Evolutionary conservation across 257 asterid genomes (phyloP).

Genomic region (Hygrophila difformis): DNA sequence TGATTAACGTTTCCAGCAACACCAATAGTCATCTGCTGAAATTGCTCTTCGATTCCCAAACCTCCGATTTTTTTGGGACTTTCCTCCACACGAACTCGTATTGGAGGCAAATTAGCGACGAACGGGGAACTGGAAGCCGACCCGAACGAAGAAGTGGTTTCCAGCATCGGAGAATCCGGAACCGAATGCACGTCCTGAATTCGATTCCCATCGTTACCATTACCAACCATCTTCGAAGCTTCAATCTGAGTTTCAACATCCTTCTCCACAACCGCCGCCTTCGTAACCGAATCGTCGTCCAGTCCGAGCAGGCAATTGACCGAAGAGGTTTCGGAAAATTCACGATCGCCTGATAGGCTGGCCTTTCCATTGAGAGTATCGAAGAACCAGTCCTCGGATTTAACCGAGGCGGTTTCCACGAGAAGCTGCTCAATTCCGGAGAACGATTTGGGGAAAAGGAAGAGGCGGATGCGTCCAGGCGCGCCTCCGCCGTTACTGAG

Average conservation of each 20-base stretch:
- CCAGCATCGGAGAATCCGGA: constrained; percentile 79
- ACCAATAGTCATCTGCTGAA: constrained; percentile 46
- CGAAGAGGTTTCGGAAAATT: constrained; percentile 66
- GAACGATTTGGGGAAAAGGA: constrained; percentile 26
- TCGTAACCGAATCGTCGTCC: constrained; percentile 38
- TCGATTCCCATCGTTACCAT: constrained; percentile 6
- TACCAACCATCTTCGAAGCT: constrained; percentile 21
- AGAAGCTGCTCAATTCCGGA: constrained; percentile 29
- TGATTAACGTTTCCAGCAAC: constrained; percentile 15
- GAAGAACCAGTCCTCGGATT: constrained; percentile 80
- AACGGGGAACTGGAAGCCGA: constrained; percentile 77
- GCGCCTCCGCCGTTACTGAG: constrained; percentile 18
- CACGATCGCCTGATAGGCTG: constrained; percentile 29
- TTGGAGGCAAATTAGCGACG: constrained; percentile 54
- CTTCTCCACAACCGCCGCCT: constrained; percentile 20
- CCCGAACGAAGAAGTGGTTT: constrained; percentile 71
- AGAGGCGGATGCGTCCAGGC: constrained; percentile 52
- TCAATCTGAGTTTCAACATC: constrained; percentile 19
- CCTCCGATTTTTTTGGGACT: constrained; percentile 27
- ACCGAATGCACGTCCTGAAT: constrained; percentile 51
- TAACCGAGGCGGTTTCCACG: constrained; percentile 35
- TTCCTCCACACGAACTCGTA: constrained; percentile 58
- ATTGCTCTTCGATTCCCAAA: constrained; percentile 68
- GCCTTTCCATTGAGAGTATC: constrained; percentile 58
- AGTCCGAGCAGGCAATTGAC: constrained; percentile 73